Evolutionary conservation across 352 stramenopile species (phyloP).

Genomic region (Globisporangium sylvaticum): DNA sequence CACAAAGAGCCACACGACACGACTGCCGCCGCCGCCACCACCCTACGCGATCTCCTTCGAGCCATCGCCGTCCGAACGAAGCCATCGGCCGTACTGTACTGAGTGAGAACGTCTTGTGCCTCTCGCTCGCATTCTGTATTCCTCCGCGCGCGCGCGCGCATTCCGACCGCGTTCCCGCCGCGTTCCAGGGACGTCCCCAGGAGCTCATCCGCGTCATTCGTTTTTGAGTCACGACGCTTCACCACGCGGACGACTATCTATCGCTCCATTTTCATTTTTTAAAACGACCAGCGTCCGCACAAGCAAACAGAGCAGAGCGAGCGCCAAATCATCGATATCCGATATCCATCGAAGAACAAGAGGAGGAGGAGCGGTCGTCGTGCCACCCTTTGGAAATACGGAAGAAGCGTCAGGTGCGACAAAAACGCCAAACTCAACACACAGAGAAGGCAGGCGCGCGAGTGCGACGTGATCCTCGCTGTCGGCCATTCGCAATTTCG

Average conservation of each 20-base stretch:
- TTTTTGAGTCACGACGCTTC: neutral
- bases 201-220: neutral
- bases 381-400: too few relatives aligned
- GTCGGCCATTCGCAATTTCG: conserved; percentile 1
- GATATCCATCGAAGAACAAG: too few relatives aligned
- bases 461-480: too few relatives aligned
- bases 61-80: too few relatives aligned
- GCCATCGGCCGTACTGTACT: too few relatives aligned
- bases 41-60: neutral
- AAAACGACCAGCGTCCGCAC: neutral
- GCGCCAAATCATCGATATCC: too few relatives aligned
- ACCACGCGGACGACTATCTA: neutral
- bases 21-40: too few relatives aligned
- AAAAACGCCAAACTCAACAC: neutral
- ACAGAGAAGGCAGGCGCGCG: too few relatives aligned
- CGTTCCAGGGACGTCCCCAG: neutral
- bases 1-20: neutral
- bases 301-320: neutral
- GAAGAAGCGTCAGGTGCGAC: conserved; percentile 5
- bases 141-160: neutral
- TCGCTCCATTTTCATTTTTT: neutral
- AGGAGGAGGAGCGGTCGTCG: too few relatives aligned
- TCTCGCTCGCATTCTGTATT: neutral
- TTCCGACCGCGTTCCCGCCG: neutral
- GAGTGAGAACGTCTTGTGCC: neutral